phyloP scores from a whole-genome alignment of 345 rosid genomes.

The Odontarrhena argentea region DNA sequence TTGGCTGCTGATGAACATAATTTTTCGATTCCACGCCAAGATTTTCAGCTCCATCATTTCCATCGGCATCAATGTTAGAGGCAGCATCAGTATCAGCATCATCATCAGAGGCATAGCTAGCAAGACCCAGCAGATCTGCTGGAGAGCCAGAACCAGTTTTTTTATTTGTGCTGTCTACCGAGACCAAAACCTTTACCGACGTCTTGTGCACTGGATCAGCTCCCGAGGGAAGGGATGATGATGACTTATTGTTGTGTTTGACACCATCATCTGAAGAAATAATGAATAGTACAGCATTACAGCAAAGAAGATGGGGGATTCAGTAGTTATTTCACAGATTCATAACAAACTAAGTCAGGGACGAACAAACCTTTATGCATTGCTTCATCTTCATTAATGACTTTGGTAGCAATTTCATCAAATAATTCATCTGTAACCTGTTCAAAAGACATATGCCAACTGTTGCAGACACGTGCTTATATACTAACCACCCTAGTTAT shows the following conservation, averaged over 20 bases:
- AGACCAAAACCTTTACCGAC: conserved; percentile 55
- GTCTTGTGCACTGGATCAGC: conserved; percentile 50
- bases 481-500: conserved; percentile 33
- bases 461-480: conserved; percentile 3
- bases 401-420: conserved; percentile 93
- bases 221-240: conserved; percentile 44
- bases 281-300: conserved; percentile 19
- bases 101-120: conserved; percentile 88
- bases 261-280: conserved; percentile 51
- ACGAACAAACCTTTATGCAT: conserved; percentile 55
- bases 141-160: conserved; percentile 60
- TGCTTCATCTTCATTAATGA: conserved; percentile 73
- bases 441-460: conserved; percentile 39
- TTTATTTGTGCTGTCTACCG: conserved; percentile 49
- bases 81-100: conserved; percentile 56
- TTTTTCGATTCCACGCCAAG: conserved; percentile 41
- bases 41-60: conserved; percentile 50
- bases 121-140: conserved; percentile 90
- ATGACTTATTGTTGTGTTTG: conserved; percentile 45
- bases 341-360: conserved; percentile 15
- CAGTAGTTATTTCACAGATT: conserved; percentile 19
- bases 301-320: conserved; percentile 15
- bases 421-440: conserved; percentile 96
- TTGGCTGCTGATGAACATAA: conserved; percentile 44
- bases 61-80: conserved; percentile 50